Evolutionary conservation across 495 filamentous ascomycete genomes (phyloP), one percentile per base, ranked within the genome.

Genomic region (Penicillium verhagenii): DNA sequence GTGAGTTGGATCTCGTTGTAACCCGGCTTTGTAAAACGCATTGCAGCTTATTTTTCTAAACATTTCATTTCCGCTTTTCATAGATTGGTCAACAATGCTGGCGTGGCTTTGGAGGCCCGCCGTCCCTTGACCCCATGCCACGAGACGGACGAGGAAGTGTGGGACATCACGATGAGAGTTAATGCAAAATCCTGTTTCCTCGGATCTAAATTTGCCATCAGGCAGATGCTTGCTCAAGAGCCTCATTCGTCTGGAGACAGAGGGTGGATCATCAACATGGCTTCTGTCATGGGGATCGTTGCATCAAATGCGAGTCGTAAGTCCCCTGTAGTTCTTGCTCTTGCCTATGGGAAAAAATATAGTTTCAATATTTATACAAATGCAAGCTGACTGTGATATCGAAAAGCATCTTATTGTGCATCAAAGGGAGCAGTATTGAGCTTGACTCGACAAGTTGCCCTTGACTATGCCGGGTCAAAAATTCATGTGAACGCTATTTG

Each of bases 211-310:
- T 82, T 78, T 49, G 79, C 74, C 1, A 54, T 72, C n/a, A 53
- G 59, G 1, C 81, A 84, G 61, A 81, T 83, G 73, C 53, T 82
- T 13, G 58, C 63, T 16, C 82, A 86, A 54, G 69, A 75, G 7
- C 72, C 67, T 0, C 63, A 69, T 53, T 24, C 65, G 0, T 73
- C 62, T 3, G 73, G 76, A 5, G 72, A 82, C 54, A 52, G 79
- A 37, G 82, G 82, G 8, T 83, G 80, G 79, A 81, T 85, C 31
- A 63, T 84, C 25, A 85, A 83, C 48, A 75, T 79, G 0, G 71
- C 78, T 1, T 77, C 71, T 7, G 68, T 79, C 21, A 63, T 75
- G 54, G 79, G 80, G 0, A 52, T 79, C 18, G 69, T 80, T 44
- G 77, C 56, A 24, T 33, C 57, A 1, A 58, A 39, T 8, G 58